Evolutionary conservation across 192 early-diverging fungal species (phyloP).

Genomic region (Podila horticola): DNA sequence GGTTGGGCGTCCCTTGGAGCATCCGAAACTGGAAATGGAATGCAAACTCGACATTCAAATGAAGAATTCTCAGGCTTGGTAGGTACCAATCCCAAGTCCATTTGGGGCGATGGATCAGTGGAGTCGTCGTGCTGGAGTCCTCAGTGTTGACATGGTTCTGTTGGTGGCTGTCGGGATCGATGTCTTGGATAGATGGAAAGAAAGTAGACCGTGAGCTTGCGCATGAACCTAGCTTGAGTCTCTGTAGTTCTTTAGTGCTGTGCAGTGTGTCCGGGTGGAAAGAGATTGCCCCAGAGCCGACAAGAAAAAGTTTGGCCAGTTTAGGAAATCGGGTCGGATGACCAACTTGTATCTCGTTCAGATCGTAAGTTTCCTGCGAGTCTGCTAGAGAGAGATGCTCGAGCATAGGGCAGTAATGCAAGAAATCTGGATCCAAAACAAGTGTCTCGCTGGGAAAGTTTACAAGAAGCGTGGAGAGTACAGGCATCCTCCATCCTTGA

Average conservation of each 20-base stretch:
- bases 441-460: no score
- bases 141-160: neutral
- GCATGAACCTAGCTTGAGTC: no score
- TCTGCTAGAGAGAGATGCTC: no score
- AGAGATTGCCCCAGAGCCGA: neutral
- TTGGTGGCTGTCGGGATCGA: neutral
- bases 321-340: neutral
- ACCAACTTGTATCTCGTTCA: no score
- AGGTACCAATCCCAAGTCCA: constrained; percentile 17
- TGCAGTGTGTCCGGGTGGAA: constrained; percentile 9
- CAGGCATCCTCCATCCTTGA: no score
- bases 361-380: no score
- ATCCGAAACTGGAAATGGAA: constrained; percentile 2
- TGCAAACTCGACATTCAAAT: neutral
- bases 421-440: no score
- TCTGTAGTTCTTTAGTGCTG: neutral
- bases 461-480: no score
- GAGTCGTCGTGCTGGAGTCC: neutral
- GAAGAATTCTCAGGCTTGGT: neutral
- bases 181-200: neutral
- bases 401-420: no score
- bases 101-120: neutral
- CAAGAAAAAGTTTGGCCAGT: neutral
- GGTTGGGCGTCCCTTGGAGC: neutral
- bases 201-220: neutral